These are phyloP conservation scores for Kalaharituber pfeilii DNA, from an alignment of 2,329 filamentous ascomycete genomes.

Conservation along the genomic window DNA sequence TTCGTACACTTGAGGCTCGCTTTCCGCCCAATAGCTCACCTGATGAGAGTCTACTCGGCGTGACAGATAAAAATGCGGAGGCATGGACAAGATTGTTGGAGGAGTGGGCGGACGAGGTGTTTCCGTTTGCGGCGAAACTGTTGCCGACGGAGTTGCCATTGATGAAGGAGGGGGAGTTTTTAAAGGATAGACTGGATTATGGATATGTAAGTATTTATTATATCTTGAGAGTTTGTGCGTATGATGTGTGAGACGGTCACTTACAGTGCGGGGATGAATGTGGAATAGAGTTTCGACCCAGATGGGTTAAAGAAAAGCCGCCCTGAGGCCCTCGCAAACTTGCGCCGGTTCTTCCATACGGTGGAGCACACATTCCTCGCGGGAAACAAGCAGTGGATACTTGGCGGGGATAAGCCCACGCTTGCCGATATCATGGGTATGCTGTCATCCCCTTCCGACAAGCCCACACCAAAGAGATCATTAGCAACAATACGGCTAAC, in stretches of 20 bases:
- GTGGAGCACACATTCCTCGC: slow-evolving; percentile 45
- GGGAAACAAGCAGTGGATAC: slow-evolving; percentile 50
- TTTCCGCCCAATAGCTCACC: slow-evolving; percentile 32
- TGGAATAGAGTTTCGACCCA: not conserved
- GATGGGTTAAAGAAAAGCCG: not conserved
- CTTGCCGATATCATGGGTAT: slow-evolving; percentile 50
- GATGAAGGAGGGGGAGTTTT: slow-evolving; percentile 41
- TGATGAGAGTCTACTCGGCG: slow-evolving; percentile 25
- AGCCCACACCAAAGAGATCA: not conserved
- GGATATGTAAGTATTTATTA: not conserved
- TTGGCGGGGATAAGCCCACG: slow-evolving; percentile 35
- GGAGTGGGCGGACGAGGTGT: slow-evolving; percentile 38
- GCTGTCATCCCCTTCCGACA: not conserved
- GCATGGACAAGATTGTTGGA: slow-evolving; percentile 40
- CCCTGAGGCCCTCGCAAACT: slow-evolving; percentile 38
- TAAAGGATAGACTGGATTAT: slow-evolving; percentile 38
- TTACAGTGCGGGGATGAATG: not conserved
- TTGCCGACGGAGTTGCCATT: slow-evolving; percentile 40
- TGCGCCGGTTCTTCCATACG: slow-evolving; percentile 38
- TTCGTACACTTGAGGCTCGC: slow-evolving; percentile 43
- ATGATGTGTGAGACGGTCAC: not conserved
- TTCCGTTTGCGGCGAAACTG: slow-evolving; percentile 35
- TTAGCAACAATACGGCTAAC: not conserved
- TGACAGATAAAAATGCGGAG: slow-evolving; percentile 29
- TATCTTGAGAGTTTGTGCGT: not conserved